A percentile compares a stretch with the other conserved stretches of the same genome.
These are phyloP conservation scores for Cladosporium sp. DNA, from an alignment of 2,329 filamentous ascomycete species.

Conservation along the genomic window DNA sequence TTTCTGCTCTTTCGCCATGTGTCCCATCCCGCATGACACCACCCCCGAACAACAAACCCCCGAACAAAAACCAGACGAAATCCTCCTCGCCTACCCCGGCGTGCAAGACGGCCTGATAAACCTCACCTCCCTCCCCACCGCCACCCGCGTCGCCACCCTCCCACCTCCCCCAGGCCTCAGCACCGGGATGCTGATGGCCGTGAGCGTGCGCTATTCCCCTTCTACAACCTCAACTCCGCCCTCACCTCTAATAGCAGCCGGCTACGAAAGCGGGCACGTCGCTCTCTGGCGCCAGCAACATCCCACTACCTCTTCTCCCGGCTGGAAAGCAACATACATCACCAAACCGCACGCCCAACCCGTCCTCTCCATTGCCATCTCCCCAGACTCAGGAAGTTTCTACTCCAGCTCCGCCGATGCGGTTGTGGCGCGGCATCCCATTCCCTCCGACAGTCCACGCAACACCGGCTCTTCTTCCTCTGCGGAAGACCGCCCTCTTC, in stretches of 20 bases:
- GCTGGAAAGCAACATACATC: constrained; percentile 58
- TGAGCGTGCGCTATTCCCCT: constrained; percentile 47
- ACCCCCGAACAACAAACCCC: not conserved
- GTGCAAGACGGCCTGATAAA: constrained; percentile 59
- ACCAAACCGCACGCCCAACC: constrained; percentile 72
- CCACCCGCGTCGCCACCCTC: constrained; percentile 62
- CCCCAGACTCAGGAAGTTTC: constrained; percentile 52
- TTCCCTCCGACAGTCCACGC: constrained; percentile 33
- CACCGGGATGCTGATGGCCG: constrained; percentile 83
- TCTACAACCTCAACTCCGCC: constrained; percentile 18
- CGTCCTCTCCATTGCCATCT: constrained; percentile 59
- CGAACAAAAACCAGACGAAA: constrained; percentile 24
- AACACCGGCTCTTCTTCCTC: too few relatives aligned
- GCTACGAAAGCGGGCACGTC: constrained; percentile 80
- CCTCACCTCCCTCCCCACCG: constrained; percentile 75
- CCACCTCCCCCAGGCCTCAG: constrained; percentile 47
- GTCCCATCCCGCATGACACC: constrained; percentile 31
- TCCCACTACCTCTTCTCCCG: constrained; percentile 36
- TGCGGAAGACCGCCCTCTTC: constrained; percentile 29
- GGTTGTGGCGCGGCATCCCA: constrained; percentile 69
- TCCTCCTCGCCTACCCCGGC: constrained; percentile 73
- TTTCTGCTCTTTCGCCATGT: constrained; percentile 79
- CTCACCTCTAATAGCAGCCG: constrained; percentile 63
- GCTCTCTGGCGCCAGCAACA: constrained; percentile 50
- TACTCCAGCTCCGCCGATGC: constrained; percentile 82